Percentiles rank a stretch among this genome's conserved stretches.
These are phyloP conservation scores for Candida caryicola DNA, from an alignment of 805 yeast genomes.

Conservation along the genomic window DNA sequence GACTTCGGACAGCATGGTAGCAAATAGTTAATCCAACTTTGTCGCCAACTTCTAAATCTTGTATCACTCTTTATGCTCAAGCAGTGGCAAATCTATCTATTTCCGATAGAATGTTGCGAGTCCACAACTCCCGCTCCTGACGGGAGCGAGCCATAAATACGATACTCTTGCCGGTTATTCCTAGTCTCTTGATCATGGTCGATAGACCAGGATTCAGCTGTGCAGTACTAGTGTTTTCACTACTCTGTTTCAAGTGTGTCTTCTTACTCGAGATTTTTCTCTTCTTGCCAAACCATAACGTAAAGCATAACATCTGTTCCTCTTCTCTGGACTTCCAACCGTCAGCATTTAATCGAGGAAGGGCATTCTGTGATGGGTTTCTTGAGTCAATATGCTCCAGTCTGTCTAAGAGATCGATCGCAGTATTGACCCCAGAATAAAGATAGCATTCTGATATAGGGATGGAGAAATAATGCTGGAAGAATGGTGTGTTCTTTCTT, in stretches of 20 bases:
- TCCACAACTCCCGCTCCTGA: constrained; percentile 85
- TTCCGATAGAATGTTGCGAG: constrained; percentile 42
- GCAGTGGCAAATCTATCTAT: constrained; percentile 46
- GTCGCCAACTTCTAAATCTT: no score
- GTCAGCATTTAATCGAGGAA: constrained; percentile 74
- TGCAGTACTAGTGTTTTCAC: background rate
- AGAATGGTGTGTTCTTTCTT: constrained; percentile 46
- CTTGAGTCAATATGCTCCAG: constrained; percentile 45
- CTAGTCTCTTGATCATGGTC: constrained; percentile 51
- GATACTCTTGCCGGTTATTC: constrained; percentile 64
- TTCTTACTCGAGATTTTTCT: constrained; percentile 38
- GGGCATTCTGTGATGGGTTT: constrained; percentile 52
- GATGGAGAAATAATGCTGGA: constrained; percentile 53
- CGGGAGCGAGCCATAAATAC: constrained; percentile 80
- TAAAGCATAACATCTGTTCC: constrained; percentile 72
- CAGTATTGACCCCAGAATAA: constrained; percentile 66
- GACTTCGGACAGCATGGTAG: no score
- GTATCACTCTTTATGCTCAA: background rate
- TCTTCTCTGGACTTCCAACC: constrained; percentile 85
- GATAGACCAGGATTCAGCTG: constrained; percentile 42
- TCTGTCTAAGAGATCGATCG: constrained; percentile 50
- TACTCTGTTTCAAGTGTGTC: background rate
- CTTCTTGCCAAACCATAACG: constrained; percentile 78
- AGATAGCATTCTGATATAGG: constrained; percentile 69
- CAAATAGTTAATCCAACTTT: background rate